Evolutionary conservation across 2,329 filamentous ascomycete genomes (phyloP), one percentile per base, ranked within the genome.

Genomic region (Ophiostoma fasciatum): DNA sequence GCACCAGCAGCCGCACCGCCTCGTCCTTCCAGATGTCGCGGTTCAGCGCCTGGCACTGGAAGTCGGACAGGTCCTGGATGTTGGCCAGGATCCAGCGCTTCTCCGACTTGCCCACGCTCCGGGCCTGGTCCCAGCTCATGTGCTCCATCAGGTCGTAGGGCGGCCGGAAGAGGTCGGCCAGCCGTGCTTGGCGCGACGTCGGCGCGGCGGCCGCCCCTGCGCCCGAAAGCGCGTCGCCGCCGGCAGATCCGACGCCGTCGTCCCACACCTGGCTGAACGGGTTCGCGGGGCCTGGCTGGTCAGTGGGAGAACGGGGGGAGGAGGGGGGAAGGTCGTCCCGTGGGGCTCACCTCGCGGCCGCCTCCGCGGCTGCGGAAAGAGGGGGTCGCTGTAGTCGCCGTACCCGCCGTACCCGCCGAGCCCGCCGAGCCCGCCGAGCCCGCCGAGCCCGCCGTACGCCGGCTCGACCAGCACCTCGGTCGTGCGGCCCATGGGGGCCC

Each of bases 61-160:
- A 98, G 49, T 94, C 78, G 25, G 82, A 82, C 45, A 82, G 74
- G 52, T 98, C 87, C 57, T 98, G 90, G 13, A 98, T 76, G 53
- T 98, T 96, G 43, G 94, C 84, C 47, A 98, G 59, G 32, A 98
- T 71, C 90, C 90, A 98, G 56, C 93, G 94, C 63, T 84, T 77
- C 20, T 78, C 69, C 31, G 85, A 81, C 53, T 90, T 93, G 41
- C 88, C 90, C 48, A 85, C 68, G 13, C 87, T 73, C 36, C 90
- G 74, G 12, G 84, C 90, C 39, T 78, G 70, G 45, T 94, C 83
- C 77, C 83, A 94, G n/a, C 74, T 62, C 22, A 83, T 57, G 23
- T 73, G 72, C 17, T 74, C 75, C 63, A 98, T 94, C 29, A 98
- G 61, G 26, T 94, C 84, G 55, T 87, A 90, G 0, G 90, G 90